A percentile compares a stretch with the other conserved stretches of the same genome.
Evolutionary conservation across 108 stramenopile species (phyloP).

Genomic region (Parmales sp.): DNA sequence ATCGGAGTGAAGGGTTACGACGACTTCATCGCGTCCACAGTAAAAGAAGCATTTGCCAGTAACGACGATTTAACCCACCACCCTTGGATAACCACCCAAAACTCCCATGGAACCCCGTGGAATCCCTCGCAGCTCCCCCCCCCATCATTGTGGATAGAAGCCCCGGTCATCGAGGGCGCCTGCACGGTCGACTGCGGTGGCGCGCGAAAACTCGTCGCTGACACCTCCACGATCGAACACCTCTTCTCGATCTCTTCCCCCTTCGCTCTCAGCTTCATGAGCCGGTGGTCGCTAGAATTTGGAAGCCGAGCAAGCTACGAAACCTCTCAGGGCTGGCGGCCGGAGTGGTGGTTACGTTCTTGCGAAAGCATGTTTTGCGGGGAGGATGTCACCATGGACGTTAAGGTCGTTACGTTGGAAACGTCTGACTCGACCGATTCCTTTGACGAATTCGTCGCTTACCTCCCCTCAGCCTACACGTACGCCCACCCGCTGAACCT

Average conservation of each 20-base stretch:
- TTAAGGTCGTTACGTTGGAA: constrained; percentile 1
- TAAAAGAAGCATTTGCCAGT: background rate
- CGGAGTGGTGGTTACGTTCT: too few species aligned
- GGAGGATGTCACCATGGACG: background rate
- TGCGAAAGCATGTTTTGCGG: too few species aligned
- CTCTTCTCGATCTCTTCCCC: too few species aligned
- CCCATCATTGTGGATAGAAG: background rate
- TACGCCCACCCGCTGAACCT: background rate
- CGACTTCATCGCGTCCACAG: background rate
- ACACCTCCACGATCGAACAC: background rate
- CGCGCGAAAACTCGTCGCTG: constrained; percentile 5
- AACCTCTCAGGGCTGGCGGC: too few species aligned
- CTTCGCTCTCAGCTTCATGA: too few species aligned
- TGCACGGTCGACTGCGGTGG: constrained; percentile 18
- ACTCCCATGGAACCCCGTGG: background rate
- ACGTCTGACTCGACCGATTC: background rate
- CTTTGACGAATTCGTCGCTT: background rate
- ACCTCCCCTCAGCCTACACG: background rate
- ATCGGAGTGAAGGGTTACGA: background rate
- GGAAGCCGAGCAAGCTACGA: too few species aligned
- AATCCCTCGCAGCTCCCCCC: too few species aligned
- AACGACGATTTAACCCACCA: too few species aligned
- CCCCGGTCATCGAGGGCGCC: constrained; percentile 13
- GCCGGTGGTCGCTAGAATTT: too few species aligned
- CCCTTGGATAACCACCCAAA: too few species aligned